Evolutionary conservation across 768 basidiomycete species (phyloP), one percentile per base, ranked within the genome.

Genomic region (Leccinum barrowsii): DNA sequence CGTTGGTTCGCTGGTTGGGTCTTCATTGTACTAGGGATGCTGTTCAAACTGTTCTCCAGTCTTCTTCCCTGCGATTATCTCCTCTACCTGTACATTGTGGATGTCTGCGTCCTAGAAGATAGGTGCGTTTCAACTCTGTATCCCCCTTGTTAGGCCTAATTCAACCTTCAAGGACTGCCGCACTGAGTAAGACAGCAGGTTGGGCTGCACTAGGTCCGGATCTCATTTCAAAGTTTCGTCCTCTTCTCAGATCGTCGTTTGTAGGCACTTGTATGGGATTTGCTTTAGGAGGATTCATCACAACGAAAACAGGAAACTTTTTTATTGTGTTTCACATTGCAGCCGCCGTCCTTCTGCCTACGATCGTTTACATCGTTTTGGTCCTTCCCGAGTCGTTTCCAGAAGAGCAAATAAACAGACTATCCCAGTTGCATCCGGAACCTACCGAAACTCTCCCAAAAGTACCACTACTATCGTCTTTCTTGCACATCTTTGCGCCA

Each of bases 311-410:
- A 5, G 63, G 63, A 4, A 57, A 71, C 24, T 49, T 60, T 8
- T 44, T 65, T 0, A 57, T 64, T 0, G 73, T 75, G 12, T 71
- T 65, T 44, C 59, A 65, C 32, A 35, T 63, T 4, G 58, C 65
- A 8, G 50, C 52, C 1, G 55, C 49, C 1, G 48, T 74, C n/a
- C 60, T 64, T 46, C 42, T 47, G 7, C 17, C 34, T 2, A 57
- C 30, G 17, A 55, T 71, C 32, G n/a, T 72, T 11, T 74, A 72
- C 37, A 58, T 67, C 1, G 34, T 55, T 19, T 51, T 53, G 3
- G 15, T 71, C 26, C 63, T 74, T 1, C 73, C 73, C 1, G 74
- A 75, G 57, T 67, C 74, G 7, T 69, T 74, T 12, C 60, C 67
- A 1, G 56, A 71, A 42, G 60, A 64, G 12, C 68, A 67, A 26